Evolutionary conservation across 1,139 yeast species (phyloP), one percentile per base, ranked within the genome.

Genomic region (Debaryomycetaceae sp.): DNA sequence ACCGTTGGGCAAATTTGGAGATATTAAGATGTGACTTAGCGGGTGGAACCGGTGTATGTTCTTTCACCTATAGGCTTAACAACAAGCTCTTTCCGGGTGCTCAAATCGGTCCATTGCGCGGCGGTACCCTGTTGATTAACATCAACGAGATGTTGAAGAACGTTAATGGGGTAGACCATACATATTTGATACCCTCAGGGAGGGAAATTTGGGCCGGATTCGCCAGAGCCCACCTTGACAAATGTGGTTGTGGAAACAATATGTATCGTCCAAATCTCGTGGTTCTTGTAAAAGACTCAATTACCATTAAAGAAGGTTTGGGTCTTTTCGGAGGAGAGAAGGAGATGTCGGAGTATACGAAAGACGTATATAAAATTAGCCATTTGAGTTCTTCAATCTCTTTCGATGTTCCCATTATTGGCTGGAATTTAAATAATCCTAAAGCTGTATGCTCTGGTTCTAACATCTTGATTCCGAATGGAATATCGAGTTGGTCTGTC

Each of bases 221-320:
- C 45, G 68, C 72, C 1, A 53, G 75, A 40, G 71, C 74, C 5
- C 74, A 69, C 51, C 47, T 69, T 7, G 49, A 49, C 38, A 44
- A 52, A 13, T 69, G 75, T 54, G 74, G 73, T 4, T 69, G 75
- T 53, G 72, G 72, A 20, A 48, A 46, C 11, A 56, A 60, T 34
- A 63, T 68, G 60, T 69, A 69, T 52, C 54, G 75, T 37, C 75
- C 75, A 6, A 67, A 69, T 45, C 47, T 69, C 42, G 69, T 59
- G 9, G 58, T 63, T 4, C 43, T 65, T 0, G 56, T 59, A 3
- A 59, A 53, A 42, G 60, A 60, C 38, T 24, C 42, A 4, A 43
- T 46, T 13, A 20, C 27, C 5, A 37, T 40, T 24, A 40, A 43
- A 27, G 6, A 13, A 24, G 20, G 23, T 22, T 6, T 11, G 6